Base-by-base conservation (phyloP, 108 stramenopile genomes). In the Conticribra weissflogii region DNA sequence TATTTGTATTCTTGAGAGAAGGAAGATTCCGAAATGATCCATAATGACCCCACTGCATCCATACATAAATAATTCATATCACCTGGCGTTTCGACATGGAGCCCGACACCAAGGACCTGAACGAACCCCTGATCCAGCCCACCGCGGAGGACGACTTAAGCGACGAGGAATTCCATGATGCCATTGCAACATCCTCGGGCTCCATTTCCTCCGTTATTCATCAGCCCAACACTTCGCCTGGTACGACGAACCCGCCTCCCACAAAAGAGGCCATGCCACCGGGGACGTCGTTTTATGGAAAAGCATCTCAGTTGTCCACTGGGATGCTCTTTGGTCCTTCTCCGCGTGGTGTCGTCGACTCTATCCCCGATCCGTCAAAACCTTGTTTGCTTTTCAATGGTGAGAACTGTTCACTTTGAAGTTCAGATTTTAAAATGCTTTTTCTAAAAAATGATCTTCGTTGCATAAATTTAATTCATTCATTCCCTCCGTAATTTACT, bases 271-370 rank as follows among this genome's bases (percentile, higher is more conserved):
- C 48, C 18, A 28, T 23, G 45, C 22, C 62, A 45, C 19, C 33
- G 24, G 9, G 31, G n/a, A 46, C 76, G 1, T 77, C 76, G 12
- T 69, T 56, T 50, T 68, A 70, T 29, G 76, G 76, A 3, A 69
- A 57, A 46, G 76, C 63, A 25, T 77, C 76, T 30, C 62, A 30
- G 46, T 48, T 77, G 28, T 57, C 76, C 52, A 77, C 68, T 1
- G 76, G 76, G 17, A 45, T 45, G 33, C 63, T 77, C n/a, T 77
- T 77, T 18, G 33, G 48, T 7, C 67, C 62, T 25, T 54, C 30
- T 48, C 54, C 68, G n/a, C 34, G 46, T 30, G 76, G 76, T 1
- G 18, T 77, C n/a, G 76, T 77, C 48, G 76, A 70, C 48, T 30
- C 55, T 2, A 60, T 76, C 3, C 66, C 74, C 1, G 18, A 47